A percentile compares a stretch with the other conserved stretches of the same genome.
These are phyloP conservation scores for Termitomyces sp. DNA, from an alignment of 768 basidiomycete species.

Conservation along the genomic window DNA sequence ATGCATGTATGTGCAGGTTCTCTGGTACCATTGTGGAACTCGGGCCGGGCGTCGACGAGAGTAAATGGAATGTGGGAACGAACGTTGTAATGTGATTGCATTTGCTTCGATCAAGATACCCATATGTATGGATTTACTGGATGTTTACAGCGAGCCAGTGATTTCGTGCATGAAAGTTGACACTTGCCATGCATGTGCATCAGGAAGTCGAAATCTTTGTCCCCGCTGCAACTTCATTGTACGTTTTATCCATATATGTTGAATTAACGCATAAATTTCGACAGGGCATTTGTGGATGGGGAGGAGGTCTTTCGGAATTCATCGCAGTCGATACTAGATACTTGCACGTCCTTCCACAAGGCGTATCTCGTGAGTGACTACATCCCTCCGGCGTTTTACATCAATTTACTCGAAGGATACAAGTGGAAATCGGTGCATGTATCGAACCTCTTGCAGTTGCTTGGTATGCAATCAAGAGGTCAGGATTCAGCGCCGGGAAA, in stretches of 20 bases:
- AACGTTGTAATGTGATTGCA: constrained; percentile 28
- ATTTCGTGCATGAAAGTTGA: constrained; percentile 32
- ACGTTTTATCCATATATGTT: constrained; percentile 10
- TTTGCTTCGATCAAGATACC: constrained; percentile 5
- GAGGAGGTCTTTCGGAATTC: constrained; percentile 44
- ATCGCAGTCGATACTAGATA: constrained; percentile 30
- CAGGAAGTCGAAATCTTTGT: constrained; percentile 32
- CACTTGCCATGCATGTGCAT: constrained; percentile 30
- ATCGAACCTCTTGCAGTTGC: constrained; percentile 46
- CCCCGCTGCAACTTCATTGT: constrained; percentile 31
- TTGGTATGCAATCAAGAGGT: constrained; percentile 40
- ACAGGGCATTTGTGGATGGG: constrained; percentile 35
- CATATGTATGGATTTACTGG: neutral
- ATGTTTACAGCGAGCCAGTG: constrained; percentile 34
- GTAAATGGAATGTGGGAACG: constrained; percentile 30
- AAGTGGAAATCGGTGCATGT: constrained; percentile 46
- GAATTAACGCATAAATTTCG: neutral
- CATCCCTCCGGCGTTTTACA: neutral
- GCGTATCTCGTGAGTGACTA: constrained; percentile 30
- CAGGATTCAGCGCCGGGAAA: constrained; percentile 33
- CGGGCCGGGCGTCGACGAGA: constrained; percentile 29
- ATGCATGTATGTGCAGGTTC: constrained; percentile 18
- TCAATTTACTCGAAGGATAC: neutral
- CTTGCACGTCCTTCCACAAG: constrained; percentile 35
- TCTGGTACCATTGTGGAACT: constrained; percentile 32